A percentile compares a stretch with the other conserved stretches of the same genome.
These are phyloP conservation scores for Colletotrichum eremochloae DNA, from an alignment of 2,329 filamentous ascomycete genomes.

Conservation along the genomic window DNA sequence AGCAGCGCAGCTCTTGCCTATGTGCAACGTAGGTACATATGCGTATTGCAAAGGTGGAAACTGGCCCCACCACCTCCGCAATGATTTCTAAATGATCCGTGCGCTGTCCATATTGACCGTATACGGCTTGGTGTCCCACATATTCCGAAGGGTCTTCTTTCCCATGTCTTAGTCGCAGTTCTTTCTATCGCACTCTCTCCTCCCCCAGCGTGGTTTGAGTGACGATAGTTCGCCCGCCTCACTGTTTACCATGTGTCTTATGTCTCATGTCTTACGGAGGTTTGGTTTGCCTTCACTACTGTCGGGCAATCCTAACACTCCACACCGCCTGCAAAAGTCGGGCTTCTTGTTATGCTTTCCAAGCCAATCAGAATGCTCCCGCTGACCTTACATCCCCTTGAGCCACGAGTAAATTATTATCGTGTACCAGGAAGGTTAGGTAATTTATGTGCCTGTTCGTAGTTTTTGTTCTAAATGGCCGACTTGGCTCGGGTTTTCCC, in stretches of 20 bases:
- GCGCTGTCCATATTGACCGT: background rate
- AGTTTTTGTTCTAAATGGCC: conserved; percentile 31
- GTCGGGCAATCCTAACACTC: conserved; percentile 20
- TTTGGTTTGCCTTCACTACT: conserved; percentile 2
- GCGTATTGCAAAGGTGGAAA: background rate
- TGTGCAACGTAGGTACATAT: background rate
- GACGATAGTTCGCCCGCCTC: background rate
- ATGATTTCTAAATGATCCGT: conserved; percentile 30
- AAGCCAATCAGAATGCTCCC: conserved; percentile 6
- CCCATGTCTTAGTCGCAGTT: conserved; percentile 4
- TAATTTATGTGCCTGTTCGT: background rate
- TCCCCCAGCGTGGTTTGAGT: background rate
- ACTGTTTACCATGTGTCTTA: background rate
- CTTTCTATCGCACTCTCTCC: background rate
- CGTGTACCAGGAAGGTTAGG: no score
- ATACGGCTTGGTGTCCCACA: background rate
- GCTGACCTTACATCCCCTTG: conserved; percentile 13
- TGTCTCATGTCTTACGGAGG: background rate
- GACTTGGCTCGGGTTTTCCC: conserved; percentile 7
- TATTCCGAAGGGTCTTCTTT: conserved; percentile 5
- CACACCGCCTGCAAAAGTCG: background rate
- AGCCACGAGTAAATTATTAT: background rate
- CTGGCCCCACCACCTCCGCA: conserved; percentile 23
- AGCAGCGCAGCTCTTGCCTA: conserved; percentile 6
- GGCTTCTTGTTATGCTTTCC: background rate